Evolutionary conservation across 495 filamentous ascomycete genomes (phyloP).

Genomic region (Jackrogersella minutella): DNA sequence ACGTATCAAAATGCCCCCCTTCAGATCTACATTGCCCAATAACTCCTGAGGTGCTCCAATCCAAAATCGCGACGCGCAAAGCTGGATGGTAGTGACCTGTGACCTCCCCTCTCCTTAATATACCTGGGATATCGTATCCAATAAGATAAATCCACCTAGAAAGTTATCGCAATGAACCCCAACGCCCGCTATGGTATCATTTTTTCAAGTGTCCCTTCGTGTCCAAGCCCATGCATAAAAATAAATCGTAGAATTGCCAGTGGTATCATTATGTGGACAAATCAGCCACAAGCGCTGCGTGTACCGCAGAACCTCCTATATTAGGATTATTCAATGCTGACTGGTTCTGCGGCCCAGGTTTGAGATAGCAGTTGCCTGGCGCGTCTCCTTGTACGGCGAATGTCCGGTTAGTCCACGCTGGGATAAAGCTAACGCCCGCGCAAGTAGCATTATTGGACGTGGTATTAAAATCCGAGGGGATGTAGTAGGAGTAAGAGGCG

Average conservation of each 20-base stretch:
- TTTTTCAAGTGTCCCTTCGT: slow-evolving; percentile 17
- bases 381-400: slow-evolving; percentile 40
- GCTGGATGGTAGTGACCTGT: neutral
- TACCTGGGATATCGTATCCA: slow-evolving; percentile 2
- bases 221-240: slow-evolving; percentile 13
- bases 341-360: slow-evolving; percentile 50
- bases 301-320: slow-evolving; percentile 31
- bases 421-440: slow-evolving; percentile 53
- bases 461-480: slow-evolving; percentile 37
- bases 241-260: slow-evolving; percentile 10
- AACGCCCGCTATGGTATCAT: slow-evolving; percentile 39
- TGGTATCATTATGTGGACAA: neutral
- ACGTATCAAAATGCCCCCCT: no score
- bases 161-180: slow-evolving; percentile 14
- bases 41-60: slow-evolving; percentile 3
- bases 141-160: slow-evolving; percentile 11
- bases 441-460: slow-evolving; percentile 47
- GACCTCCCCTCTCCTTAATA: neutral
- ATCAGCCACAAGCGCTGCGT: slow-evolving; percentile 37
- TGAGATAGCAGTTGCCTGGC: slow-evolving; percentile 58
- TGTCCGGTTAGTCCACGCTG: slow-evolving; percentile 51
- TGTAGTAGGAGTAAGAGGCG: slow-evolving; percentile 51
- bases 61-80: slow-evolving; percentile 3
- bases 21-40: neutral
- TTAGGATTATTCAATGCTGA: slow-evolving; percentile 42